These are phyloP conservation scores for Monotropa hypopitys DNA, from an alignment of 179 eudicot genomes.

Conservation along the genomic window DNA sequence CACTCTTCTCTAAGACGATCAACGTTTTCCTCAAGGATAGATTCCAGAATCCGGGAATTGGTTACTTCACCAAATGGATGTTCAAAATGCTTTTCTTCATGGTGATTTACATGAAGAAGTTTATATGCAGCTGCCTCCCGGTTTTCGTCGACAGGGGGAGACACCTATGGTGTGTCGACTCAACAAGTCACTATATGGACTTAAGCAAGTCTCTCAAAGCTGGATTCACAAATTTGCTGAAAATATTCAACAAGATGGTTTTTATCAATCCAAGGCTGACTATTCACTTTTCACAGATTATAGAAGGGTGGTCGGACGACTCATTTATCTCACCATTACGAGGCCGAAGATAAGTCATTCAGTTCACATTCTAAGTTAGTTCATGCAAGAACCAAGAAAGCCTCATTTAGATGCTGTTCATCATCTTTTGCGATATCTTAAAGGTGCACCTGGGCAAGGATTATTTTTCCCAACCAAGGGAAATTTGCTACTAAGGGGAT, in stretches of 20 bases:
- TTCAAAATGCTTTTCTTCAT: slow-evolving; percentile 3
- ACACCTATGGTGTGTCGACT: neutral
- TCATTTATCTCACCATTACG: slow-evolving; percentile 2
- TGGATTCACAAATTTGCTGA: slow-evolving; percentile 1
- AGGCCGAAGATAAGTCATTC: neutral
- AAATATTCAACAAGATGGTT: neutral
- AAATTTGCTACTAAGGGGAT: neutral
- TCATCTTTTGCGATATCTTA: neutral
- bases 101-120: slow-evolving; percentile 7
- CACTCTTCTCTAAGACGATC: no score
- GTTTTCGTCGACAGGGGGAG: neutral
- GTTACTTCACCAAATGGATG: neutral
- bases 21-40: no score
- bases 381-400: neutral
- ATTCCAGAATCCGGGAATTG: no score
- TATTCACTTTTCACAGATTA: neutral
- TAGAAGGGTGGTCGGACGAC: neutral
- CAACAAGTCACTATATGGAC: slow-evolving; percentile 5
- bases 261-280: neutral
- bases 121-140: neutral
- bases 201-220: slow-evolving; percentile 3
- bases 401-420: neutral
- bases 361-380: neutral
- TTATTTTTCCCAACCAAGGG: neutral
- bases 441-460: neutral